phyloP scores from a whole-genome alignment of 192 early-diverging fungal genomes.

The Backusella liffmaniae region DNA sequence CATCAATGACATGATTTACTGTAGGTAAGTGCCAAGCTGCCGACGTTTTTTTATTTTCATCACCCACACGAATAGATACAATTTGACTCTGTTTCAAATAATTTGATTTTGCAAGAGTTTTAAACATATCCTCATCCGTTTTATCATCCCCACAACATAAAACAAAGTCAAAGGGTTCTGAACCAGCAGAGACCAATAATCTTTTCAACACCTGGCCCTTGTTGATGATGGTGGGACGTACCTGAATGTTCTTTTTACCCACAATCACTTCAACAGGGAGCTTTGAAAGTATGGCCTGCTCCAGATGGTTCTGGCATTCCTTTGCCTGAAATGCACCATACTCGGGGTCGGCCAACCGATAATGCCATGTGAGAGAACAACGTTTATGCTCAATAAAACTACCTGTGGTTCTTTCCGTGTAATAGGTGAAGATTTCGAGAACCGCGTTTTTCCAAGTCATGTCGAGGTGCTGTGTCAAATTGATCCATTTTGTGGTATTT shows the following conservation, averaged over 20 bases:
- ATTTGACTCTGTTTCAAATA: not conserved
- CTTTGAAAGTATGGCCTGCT: conserved; percentile 86
- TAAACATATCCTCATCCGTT: conserved; percentile 99
- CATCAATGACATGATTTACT: not conserved
- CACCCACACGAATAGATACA: conserved; percentile 81
- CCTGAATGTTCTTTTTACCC: conserved; percentile 98
- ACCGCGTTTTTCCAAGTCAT: conserved; percentile 95
- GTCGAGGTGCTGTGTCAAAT: conserved; percentile 70
- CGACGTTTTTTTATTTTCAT: conserved; percentile 82
- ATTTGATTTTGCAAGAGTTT: conserved; percentile 15
- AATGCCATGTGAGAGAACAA: conserved; percentile 97
- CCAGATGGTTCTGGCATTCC: conserved; percentile 95
- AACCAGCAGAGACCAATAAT: conserved; percentile 58
- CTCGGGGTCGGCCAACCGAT: conserved; percentile 90
- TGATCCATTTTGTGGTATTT: conserved; percentile 67
- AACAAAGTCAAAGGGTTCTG: conserved; percentile 80
- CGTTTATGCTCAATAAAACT: conserved; percentile 92
- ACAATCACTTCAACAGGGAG: conserved; percentile 92
- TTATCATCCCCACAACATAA: conserved; percentile 96
- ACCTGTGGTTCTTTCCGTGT: conserved; percentile 93
- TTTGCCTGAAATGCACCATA: conserved; percentile 96
- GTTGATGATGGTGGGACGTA: conserved; percentile 87
- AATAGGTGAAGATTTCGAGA: conserved; percentile 93
- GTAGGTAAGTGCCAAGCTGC: conserved; percentile 80
- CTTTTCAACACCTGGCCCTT: conserved; percentile 97